Conservation (phyloP, 1,284 basidiomycete genomes). For the Cutaneotrichosporon mucoides region DNA sequence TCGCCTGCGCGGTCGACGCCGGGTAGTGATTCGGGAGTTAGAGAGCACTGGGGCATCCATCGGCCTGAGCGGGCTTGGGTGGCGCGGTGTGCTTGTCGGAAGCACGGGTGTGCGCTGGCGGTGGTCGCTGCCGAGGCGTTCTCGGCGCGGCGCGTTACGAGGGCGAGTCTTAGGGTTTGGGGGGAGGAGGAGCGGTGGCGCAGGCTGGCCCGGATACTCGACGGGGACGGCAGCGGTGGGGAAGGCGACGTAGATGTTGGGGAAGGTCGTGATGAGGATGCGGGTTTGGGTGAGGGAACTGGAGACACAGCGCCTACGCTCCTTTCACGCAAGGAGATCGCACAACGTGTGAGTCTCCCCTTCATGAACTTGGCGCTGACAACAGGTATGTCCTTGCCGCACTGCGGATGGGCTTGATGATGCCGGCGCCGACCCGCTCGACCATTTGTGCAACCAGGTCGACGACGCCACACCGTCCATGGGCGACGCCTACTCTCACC, state of each 20-base stretch:
- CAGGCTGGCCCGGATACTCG: neutral
- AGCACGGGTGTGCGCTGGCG: constrained; percentile 1
- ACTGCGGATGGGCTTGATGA: too few relatives aligned
- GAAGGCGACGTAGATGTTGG: neutral
- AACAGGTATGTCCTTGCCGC: neutral
- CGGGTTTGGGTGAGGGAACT: too few relatives aligned
- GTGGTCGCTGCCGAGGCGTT: neutral
- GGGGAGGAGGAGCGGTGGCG: neutral
- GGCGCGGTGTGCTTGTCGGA: neutral
- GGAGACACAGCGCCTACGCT: too few relatives aligned
- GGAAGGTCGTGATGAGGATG: neutral
- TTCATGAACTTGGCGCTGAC: neutral
- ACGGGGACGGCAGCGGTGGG: neutral
- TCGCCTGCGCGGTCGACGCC: neutral
- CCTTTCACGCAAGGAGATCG: neutral
- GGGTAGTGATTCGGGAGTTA: neutral
- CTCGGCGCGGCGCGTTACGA: neutral
- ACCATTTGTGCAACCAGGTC: too few relatives aligned
- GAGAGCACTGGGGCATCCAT: neutral
- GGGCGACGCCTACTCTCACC: neutral
- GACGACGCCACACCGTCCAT: too few relatives aligned
- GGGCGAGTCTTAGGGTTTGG: neutral
- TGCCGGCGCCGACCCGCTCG: too few relatives aligned
- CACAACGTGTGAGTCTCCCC: neutral
- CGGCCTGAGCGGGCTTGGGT: neutral